Conservation (phyloP, 805 yeast genomes). For the Yarrowia osloensis region DNA sequence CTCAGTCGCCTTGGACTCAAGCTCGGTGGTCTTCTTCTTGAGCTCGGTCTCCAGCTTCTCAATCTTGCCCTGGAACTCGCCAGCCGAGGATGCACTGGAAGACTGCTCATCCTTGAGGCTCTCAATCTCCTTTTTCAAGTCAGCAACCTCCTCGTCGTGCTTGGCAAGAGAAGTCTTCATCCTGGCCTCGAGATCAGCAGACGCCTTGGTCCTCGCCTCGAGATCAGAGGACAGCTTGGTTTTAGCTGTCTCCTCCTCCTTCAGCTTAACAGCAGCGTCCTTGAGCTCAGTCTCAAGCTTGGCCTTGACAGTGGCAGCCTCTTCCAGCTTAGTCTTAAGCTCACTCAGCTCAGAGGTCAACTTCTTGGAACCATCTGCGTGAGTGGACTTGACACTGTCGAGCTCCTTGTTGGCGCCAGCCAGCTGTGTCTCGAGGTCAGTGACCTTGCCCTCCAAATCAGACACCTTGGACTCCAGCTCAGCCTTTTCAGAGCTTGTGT, state of each 20-base stretch:
- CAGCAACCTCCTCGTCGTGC: slow-evolving; percentile 3
- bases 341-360: background rate
- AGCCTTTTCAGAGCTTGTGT: background rate
- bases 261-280: background rate
- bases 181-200: background rate
- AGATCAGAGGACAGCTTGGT: background rate
- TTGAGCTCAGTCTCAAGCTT: slow-evolving; percentile 1
- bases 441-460: background rate
- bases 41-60: background rate
- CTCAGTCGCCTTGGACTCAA: background rate
- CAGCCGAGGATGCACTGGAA: background rate
- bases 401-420: background rate
- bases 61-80: background rate
- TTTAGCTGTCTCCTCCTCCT: background rate
- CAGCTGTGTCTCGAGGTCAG: background rate
- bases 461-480: background rate
- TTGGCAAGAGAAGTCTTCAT: background rate
- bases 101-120: background rate
- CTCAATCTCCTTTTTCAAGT: background rate
- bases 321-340: slow-evolving; percentile 9
- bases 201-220: background rate
- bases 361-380: slow-evolving; percentile 12
- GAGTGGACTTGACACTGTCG: background rate
- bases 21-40: background rate
- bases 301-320: background rate